Evolutionary conservation across 73 alveolate species (phyloP), one percentile per base, ranked within the genome.

Genomic region (Paramecium pentaurelia): DNA sequence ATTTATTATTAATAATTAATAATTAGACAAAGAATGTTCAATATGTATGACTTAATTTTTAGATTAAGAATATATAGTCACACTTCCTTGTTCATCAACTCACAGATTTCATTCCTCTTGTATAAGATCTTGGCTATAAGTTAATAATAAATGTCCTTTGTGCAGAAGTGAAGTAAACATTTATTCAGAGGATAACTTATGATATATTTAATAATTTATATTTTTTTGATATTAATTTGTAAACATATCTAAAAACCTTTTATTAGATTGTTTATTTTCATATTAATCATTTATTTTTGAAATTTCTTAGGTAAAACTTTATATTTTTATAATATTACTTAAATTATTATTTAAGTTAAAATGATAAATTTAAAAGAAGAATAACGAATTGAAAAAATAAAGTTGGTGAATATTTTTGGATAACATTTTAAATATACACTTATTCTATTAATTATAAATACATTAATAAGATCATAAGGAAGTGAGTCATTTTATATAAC

Each of bases 51-150:
- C 44, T 10, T 86, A 93, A 16, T 97, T 86, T 86, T 93, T 87
- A 38, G 93, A 92, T 88, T 96, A 94, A 44, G 95, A 96, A 25
- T 95, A 96, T 14, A 92, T 97, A 37, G 93, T 95, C 18, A 83
- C 85, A 30, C 92, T 97, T 38, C 95, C 95, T 34, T 97, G 99
- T 68, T 93, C 94, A 75, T 77, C 51, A 8, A 86, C 95, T 42
- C 99, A 97, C 92, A 94, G 45, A 75, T 97, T 97, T 88, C 99
- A 97, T 92, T 28, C 98, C 28, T 80, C 93, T 36, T 97, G 99
- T 60, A 83, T 97, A 77, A 93, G 94, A 80, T 75, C 90, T 20
- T 97, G 99, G 99, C 68, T 97, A 12, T 36, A 87, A 40, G 68
- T 84, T 37, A 92, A 92, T 92, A 32, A 18, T 9, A 86, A 60